Base-by-base conservation (phyloP, 495 filamentous ascomycete genomes). In the Trichoderma asperelloides region DNA sequence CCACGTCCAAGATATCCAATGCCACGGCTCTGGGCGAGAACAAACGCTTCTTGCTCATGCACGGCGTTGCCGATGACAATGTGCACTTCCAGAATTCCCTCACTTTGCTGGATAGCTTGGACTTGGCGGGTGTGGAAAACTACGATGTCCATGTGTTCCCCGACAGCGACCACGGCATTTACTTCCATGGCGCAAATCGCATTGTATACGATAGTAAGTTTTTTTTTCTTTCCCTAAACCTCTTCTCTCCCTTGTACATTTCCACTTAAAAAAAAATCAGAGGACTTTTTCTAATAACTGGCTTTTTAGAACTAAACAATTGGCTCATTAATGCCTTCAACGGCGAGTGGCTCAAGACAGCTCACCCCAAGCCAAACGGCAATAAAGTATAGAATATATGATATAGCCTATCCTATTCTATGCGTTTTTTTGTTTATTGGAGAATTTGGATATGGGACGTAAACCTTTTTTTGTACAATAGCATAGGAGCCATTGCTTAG, bases 241-340 rank as follows among this genome's bases (percentile, higher is more conserved):
- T 45, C 28, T 63, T 64, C 39, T 18, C n/a, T 41, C 49, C 28
- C n/a, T 27, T 16, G 9, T 64, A 60, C 9, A 45, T 16, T 41
- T 18, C 47, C 71, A 15, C 8, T 23, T 13, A 66, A 16, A 13
- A 45, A 65, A 66, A 41, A 25, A n/a, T n/a, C 30, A 27, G 40
- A 55, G 9, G 33, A 30, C 15, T 30, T 66, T 5, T 9, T 3
- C 64, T 62, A 66, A 73, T 76, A 41, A 76, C 77, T 78, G 73
- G 81, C 25, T 62, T 23, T 64, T 39, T 68, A 97, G 93, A 91
- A 75, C 79, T 98, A 21, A 87, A 83, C 68, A 96, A 89, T 76
- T 98, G 95, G 93, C 85, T 98, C 65, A 83, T 96, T 74, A 96
- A 97, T 74, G 95, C 96, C 0, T 98, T 98, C 76, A 98, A 97